Conservation (phyloP, 2,329 filamentous ascomycete genomes). For the Waltergamsia citrina region DNA sequence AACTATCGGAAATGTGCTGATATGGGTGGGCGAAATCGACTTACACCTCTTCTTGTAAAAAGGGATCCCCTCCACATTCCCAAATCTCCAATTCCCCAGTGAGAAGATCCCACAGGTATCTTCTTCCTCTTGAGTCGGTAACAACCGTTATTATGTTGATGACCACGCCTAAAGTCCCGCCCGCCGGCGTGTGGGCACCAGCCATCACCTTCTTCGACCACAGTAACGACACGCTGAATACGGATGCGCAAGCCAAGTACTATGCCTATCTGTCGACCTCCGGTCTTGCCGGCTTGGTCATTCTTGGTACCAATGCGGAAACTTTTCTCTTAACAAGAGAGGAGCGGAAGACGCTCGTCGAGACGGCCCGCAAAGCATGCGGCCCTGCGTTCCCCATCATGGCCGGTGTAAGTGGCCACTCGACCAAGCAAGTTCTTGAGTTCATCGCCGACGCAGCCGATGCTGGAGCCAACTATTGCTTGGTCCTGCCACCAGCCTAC, state of each 20-base stretch:
- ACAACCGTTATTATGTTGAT: neutral
- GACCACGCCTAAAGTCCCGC: slow-evolving; percentile 13
- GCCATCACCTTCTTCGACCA: slow-evolving; percentile 45
- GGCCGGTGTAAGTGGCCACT: slow-evolving; percentile 58
- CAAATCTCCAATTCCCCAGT: too few relatives aligned
- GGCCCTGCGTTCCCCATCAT: slow-evolving; percentile 84
- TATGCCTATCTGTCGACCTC: slow-evolving; percentile 35
- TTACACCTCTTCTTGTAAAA: too few relatives aligned
- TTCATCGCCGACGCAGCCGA: slow-evolving; percentile 48
- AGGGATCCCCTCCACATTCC: too few relatives aligned
- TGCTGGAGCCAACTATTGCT: slow-evolving; percentile 51
- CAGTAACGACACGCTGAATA: slow-evolving; percentile 35
- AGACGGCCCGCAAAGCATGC: slow-evolving; percentile 60
- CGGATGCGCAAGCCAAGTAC: slow-evolving; percentile 37
- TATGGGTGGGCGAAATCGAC: too few relatives aligned
- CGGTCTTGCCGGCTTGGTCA: slow-evolving; percentile 42
- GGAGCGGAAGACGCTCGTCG: slow-evolving; percentile 46
- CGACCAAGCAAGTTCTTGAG: slow-evolving; percentile 53
- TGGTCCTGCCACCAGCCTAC: slow-evolving; percentile 55
- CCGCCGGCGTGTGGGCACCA: slow-evolving; percentile 35
- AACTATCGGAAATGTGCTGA: too few relatives aligned
- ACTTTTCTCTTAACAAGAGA: slow-evolving; percentile 48
- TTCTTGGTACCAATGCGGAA: slow-evolving; percentile 46
- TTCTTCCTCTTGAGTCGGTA: neutral
- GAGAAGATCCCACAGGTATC: too few relatives aligned